Conservation (phyloP, 2,329 filamentous ascomycete genomes). For the Aspergillus amoenus region DNA sequence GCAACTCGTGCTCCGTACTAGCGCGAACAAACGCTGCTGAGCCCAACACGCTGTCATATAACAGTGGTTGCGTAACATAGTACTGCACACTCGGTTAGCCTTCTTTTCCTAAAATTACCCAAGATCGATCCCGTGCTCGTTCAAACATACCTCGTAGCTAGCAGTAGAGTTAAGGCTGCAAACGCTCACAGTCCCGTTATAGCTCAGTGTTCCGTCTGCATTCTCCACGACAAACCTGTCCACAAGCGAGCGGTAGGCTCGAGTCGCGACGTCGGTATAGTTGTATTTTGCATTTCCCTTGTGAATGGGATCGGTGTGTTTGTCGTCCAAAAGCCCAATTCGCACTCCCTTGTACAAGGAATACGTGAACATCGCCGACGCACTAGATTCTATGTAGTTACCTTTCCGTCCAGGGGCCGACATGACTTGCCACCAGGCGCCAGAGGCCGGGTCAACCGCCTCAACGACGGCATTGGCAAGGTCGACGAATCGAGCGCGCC, state of each 20-base stretch:
- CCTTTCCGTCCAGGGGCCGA: conserved; percentile 49
- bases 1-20: conserved; percentile 26
- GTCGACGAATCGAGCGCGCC: conserved; percentile 39
- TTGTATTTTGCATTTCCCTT: neutral
- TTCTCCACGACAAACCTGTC: conserved; percentile 49
- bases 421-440: conserved; percentile 62
- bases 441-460: conserved; percentile 43
- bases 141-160: conserved; percentile 48
- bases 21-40: conserved; percentile 27
- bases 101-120: neutral
- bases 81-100: conserved; percentile 18
- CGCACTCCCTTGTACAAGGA: conserved; percentile 50
- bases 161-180: conserved; percentile 51
- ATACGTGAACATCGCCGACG: conserved; percentile 59
- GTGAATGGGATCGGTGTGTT: neutral
- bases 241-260: conserved; percentile 47
- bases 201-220: conserved; percentile 51
- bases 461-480: conserved; percentile 45
- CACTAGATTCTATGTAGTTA: conserved; percentile 63
- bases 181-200: conserved; percentile 54
- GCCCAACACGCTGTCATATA: conserved; percentile 27
- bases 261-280: conserved; percentile 41
- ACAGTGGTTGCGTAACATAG: conserved; percentile 24
- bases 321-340: conserved; percentile 30
- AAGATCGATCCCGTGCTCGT: neutral